phyloP scores from a whole-genome alignment of 768 basidiomycete genomes.

The Pisolithus microcarpus region DNA sequence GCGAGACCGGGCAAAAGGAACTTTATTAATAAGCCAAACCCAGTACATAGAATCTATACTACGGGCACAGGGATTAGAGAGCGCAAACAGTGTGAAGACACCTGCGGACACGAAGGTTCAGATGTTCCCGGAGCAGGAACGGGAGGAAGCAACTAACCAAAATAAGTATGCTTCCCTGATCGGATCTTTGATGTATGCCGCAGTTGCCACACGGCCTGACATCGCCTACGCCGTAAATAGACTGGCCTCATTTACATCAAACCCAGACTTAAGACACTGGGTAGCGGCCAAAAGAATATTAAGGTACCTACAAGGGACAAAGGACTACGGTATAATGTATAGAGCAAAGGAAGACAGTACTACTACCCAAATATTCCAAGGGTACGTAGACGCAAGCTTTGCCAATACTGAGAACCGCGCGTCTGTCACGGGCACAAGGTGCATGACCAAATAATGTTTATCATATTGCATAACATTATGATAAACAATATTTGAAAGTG shows the following conservation, averaged over 20 bases:
- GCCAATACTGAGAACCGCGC: too few relatives aligned
- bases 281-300: constrained; percentile 8
- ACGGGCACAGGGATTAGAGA: not conserved
- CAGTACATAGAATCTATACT: constrained; percentile 8
- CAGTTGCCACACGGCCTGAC: constrained; percentile 8
- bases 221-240: constrained; percentile 5
- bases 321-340: not conserved
- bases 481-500: too few relatives aligned
- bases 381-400: constrained; percentile 16
- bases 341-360: not conserved
- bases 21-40: not conserved
- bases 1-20: not conserved
- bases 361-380: constrained; percentile 3
- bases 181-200: constrained; percentile 21
- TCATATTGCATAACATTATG: too few relatives aligned
- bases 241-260: constrained; percentile 8
- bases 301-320: constrained; percentile 8
- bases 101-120: not conserved
- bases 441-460: too few relatives aligned
- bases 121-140: not conserved
- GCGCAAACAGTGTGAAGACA: constrained; percentile 4
- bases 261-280: constrained; percentile 7
- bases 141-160: not conserved
- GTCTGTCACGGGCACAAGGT: too few relatives aligned
- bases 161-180: constrained; percentile 3